A percentile compares a stretch with the other conserved stretches of the same genome.
These are phyloP conservation scores for Paxillus involutus DNA, from an alignment of 768 basidiomycete species.

Conservation along the genomic window DNA sequence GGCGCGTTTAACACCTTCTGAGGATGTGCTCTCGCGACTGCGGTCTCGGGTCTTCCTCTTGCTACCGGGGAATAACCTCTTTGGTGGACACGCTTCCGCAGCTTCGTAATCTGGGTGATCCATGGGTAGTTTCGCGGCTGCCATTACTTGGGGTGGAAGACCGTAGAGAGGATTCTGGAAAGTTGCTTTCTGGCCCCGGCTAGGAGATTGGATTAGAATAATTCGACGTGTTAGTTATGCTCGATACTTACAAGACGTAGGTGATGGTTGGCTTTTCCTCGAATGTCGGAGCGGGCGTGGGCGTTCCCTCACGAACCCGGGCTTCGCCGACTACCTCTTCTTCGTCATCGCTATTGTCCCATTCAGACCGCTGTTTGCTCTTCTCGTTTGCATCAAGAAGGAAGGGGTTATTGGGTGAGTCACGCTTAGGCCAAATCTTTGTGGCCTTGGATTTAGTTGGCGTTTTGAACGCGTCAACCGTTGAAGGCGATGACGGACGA, in stretches of 20 bases:
- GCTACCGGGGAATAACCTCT: constrained; percentile 48
- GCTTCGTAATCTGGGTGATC: constrained; percentile 69
- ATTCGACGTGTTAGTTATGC: not conserved
- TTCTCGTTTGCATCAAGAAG: constrained; percentile 38
- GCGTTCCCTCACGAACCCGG: constrained; percentile 36
- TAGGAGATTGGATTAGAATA: constrained; percentile 26
- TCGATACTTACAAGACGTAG: constrained; percentile 66
- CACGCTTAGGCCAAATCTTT: constrained; percentile 41
- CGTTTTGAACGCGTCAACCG: constrained; percentile 30
- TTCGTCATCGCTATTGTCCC: constrained; percentile 37
- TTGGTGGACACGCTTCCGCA: constrained; percentile 51
- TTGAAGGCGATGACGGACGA: constrained; percentile 18
- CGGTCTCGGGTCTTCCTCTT: constrained; percentile 27
- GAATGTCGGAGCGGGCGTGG: constrained; percentile 31
- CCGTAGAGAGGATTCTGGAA: constrained; percentile 67
- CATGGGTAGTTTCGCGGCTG: constrained; percentile 53
- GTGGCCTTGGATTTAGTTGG: constrained; percentile 40
- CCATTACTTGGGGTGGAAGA: constrained; percentile 39
- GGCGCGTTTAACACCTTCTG: constrained; percentile 14
- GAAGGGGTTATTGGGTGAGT: constrained; percentile 76
- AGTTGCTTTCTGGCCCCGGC: constrained; percentile 64
- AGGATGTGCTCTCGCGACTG: constrained; percentile 16
- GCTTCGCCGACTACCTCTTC: constrained; percentile 32
- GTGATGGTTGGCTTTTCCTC: constrained; percentile 64
- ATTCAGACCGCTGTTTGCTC: constrained; percentile 18